A percentile compares a stretch with the other conserved stretches of the same genome.
Evolutionary conservation across 345 rosid genomes (phyloP).

Genomic region (Triadica sebifera): DNA sequence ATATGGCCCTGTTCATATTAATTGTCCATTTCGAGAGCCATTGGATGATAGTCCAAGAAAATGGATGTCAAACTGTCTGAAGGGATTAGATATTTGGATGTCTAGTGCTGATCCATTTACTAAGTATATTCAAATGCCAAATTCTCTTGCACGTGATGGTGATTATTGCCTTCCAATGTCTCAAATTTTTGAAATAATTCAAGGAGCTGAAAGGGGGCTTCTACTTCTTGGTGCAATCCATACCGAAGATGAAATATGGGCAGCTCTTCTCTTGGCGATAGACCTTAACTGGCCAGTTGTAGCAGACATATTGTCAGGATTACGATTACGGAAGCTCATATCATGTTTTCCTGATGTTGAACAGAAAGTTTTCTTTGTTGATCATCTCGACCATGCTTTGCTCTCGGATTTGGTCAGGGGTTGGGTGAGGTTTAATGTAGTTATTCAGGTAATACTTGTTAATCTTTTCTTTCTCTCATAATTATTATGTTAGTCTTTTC

Average conservation of each 20-base stretch:
- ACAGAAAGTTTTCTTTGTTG: constrained; percentile 52
- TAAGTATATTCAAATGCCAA: constrained; percentile 56
- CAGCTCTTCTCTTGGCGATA: constrained; percentile 75
- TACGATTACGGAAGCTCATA: constrained; percentile 70
- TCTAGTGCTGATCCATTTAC: constrained; percentile 73
- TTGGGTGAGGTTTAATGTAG: constrained; percentile 59
- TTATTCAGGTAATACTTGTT: constrained; percentile 65
- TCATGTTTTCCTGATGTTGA: constrained; percentile 45
- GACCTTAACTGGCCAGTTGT: constrained; percentile 87
- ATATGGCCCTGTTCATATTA: constrained; percentile 89
- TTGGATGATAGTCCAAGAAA: constrained; percentile 51
- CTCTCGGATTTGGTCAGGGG: constrained; percentile 62
- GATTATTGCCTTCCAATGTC: constrained; percentile 32
- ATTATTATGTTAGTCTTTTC: too few species aligned
- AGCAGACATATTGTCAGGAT: constrained; percentile 85
- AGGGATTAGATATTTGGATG: constrained; percentile 77
- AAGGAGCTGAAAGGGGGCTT: constrained; percentile 58
- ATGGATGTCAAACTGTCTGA: constrained; percentile 73
- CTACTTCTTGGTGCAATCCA: constrained; percentile 65
- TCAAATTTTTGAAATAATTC: constrained; percentile 56
- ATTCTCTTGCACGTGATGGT: constrained; percentile 33
- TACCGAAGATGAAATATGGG: constrained; percentile 90
- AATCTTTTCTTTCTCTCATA: too few species aligned
- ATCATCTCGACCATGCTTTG: constrained; percentile 84
- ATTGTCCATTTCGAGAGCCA: constrained; percentile 93